These are phyloP conservation scores for Flaveria bidentis DNA, from an alignment of 129 eudicot genomes.

Conservation along the genomic window DNA sequence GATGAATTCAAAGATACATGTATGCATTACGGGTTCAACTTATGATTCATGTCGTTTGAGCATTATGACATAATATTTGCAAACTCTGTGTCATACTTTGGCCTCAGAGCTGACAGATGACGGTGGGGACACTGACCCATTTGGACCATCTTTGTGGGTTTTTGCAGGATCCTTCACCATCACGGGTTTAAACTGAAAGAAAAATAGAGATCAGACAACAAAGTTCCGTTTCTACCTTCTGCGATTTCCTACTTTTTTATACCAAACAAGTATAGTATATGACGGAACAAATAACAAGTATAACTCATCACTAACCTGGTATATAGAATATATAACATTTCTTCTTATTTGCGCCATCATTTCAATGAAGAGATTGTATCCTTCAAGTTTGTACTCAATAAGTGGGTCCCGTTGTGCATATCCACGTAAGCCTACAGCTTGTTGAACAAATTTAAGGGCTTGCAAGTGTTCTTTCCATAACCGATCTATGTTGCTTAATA, in stretches of 20 bases:
- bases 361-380: constrained; percentile 96
- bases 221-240: neutral
- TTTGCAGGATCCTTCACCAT: constrained; percentile 65
- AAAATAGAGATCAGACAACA: neutral
- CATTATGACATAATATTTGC: constrained; percentile 3
- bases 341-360: constrained; percentile 99
- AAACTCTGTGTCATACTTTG: constrained; percentile 31
- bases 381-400: constrained; percentile 97
- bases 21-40: neutral
- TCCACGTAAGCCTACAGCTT: constrained; percentile 98
- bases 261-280: neutral
- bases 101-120: constrained; percentile 54
- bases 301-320: constrained; percentile 59
- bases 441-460: constrained; percentile 95
- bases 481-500: constrained; percentile 92
- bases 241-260: neutral
- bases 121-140: constrained; percentile 55
- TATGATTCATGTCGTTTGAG: constrained; percentile 14
- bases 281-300: neutral
- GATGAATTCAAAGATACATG: constrained; percentile 7
- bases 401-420: constrained; percentile 99
- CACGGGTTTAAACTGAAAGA: constrained; percentile 78
- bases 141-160: constrained; percentile 46
- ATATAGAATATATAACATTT: constrained; percentile 90
- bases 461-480: constrained; percentile 99